Base-by-base conservation (phyloP, 2,329 filamentous ascomycete species). In the Alternaria dauci region DNA sequence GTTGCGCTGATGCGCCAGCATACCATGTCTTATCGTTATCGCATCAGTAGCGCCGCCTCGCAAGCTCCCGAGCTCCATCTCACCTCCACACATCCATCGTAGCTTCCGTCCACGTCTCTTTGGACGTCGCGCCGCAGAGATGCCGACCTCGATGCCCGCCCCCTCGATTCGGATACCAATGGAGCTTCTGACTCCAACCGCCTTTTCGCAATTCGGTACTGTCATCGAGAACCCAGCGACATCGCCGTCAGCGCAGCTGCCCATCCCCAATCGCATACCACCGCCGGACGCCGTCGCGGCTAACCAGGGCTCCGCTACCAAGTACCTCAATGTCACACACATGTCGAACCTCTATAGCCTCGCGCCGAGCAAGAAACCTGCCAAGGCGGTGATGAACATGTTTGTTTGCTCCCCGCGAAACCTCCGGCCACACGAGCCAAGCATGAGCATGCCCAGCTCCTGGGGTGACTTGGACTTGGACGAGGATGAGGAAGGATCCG, bases 241-340 rank as follows among this genome's bases (percentile, higher is more conserved):
- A 42, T 85, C 62, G 85, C 86, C 43, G 30, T 69, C 69, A 23
- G 55, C 69, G 32, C 70, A 67, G 79, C 83, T 72, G 75, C 88
- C 66, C 76, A 76, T 65, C 79, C 85, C 64, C 84, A 66, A 76
- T 50, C 74, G 70, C 87, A 52, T 82, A 81, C 55, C 79, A 78
- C 67, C 76, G 68, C 73, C 73, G 44, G 63, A 89, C 5, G 69
- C 70, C 32, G 84, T 87, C 3, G 87, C 89, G 47, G 87, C 87
- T 46, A 98, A 98, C 82, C 94, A 98, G 82, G 92, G 92, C 72
- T 90, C 89, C 23, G 94, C 95, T 16, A 88, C 94, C 73, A 96
- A 96, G 78, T 96, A 95, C 79, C 86, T 89, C 62, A 86, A 92
- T 73, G 88, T 96, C 63, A 92, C 92, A n/a, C 84, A 86, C 43